These are phyloP conservation scores for Saccharomycopsis amapae DNA, from an alignment of 805 yeast genomes.

Conservation along the genomic window DNA sequence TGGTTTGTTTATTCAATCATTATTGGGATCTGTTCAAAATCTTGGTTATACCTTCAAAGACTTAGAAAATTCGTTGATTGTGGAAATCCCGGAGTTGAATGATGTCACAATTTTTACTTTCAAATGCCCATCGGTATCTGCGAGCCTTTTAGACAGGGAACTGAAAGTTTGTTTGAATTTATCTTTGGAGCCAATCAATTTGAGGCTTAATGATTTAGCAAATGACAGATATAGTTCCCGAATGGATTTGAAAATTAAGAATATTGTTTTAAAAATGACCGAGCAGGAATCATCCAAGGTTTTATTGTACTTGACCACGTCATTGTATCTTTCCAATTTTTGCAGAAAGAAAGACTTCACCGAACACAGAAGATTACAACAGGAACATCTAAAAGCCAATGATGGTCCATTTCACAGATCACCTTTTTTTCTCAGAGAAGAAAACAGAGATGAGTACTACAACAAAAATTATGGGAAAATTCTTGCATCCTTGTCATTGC, in stretches of 20 bases:
- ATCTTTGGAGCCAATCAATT: slow-evolving; percentile 25
- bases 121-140: slow-evolving; percentile 39
- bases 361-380: slow-evolving; percentile 47
- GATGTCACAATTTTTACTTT: slow-evolving; percentile 67
- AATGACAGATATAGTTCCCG: slow-evolving; percentile 56
- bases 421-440: slow-evolving; percentile 58
- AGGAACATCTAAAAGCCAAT: slow-evolving; percentile 54
- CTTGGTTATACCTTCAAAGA: slow-evolving; percentile 63
- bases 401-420: slow-evolving; percentile 82
- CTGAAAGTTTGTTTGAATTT: slow-evolving; percentile 25
- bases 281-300: slow-evolving; percentile 23
- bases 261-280: slow-evolving; percentile 32
- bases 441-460: slow-evolving; percentile 41
- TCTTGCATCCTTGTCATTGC: slow-evolving; percentile 54
- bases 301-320: slow-evolving; percentile 44
- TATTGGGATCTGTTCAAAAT: slow-evolving; percentile 37
- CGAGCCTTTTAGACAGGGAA: slow-evolving; percentile 35
- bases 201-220: slow-evolving; percentile 62
- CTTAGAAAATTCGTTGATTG: slow-evolving; percentile 63
- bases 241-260: slow-evolving; percentile 43
- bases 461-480: slow-evolving; percentile 45
- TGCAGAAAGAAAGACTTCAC: slow-evolving; percentile 42
- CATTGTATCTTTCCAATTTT: slow-evolving; percentile 54
- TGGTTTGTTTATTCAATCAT: slow-evolving; percentile 37
- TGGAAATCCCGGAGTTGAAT: slow-evolving; percentile 46